Conservation (phyloP, 2,329 filamentous ascomycete species). For the Diaporthe sp. region DNA sequence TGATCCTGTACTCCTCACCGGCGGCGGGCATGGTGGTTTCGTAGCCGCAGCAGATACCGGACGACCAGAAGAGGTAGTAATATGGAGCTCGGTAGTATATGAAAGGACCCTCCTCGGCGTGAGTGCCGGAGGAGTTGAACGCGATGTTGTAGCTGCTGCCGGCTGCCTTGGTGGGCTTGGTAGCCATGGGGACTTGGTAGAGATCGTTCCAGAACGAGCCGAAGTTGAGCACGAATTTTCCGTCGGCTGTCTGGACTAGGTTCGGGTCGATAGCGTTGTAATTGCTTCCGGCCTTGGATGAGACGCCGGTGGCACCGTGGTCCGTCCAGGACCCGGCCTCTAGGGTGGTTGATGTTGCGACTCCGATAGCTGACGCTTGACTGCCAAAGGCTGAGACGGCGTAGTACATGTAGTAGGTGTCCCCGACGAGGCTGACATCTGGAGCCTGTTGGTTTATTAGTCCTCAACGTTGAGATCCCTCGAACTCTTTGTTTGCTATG, state of each 20-base stretch:
- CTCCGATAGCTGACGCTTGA: slow-evolving; percentile 74
- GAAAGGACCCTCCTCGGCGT: slow-evolving; percentile 70
- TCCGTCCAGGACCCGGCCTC: slow-evolving; percentile 73
- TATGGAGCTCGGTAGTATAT: slow-evolving; percentile 68
- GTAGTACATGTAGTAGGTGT: slow-evolving; percentile 77
- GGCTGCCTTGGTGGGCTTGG: slow-evolving; percentile 49
- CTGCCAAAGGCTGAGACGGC: slow-evolving; percentile 72
- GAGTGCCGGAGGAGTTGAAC: slow-evolving; percentile 64
- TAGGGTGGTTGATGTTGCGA: slow-evolving; percentile 60
- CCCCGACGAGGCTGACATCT: slow-evolving; percentile 70
- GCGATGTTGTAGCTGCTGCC: slow-evolving; percentile 60
- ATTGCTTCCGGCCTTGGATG: slow-evolving; percentile 54
- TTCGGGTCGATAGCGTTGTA: slow-evolving; percentile 76
- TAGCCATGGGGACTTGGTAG: slow-evolving; percentile 68
- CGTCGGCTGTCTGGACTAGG: slow-evolving; percentile 58
- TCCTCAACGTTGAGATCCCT: neutral
- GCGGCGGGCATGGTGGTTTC: slow-evolving; percentile 63
- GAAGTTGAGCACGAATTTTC: slow-evolving; percentile 68
- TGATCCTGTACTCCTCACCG: slow-evolving; percentile 76
- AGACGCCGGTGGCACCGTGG: slow-evolving; percentile 67
- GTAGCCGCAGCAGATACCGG: slow-evolving; percentile 74
- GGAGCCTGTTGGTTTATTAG: slow-evolving; percentile 65
- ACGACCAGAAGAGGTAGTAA: slow-evolving; percentile 76
- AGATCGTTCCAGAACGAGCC: slow-evolving; percentile 79
- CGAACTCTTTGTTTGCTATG: neutral